phyloP scores from a whole-genome alignment of 2,329 filamentous ascomycete species.

The Colletotrichum euphorbiae region DNA sequence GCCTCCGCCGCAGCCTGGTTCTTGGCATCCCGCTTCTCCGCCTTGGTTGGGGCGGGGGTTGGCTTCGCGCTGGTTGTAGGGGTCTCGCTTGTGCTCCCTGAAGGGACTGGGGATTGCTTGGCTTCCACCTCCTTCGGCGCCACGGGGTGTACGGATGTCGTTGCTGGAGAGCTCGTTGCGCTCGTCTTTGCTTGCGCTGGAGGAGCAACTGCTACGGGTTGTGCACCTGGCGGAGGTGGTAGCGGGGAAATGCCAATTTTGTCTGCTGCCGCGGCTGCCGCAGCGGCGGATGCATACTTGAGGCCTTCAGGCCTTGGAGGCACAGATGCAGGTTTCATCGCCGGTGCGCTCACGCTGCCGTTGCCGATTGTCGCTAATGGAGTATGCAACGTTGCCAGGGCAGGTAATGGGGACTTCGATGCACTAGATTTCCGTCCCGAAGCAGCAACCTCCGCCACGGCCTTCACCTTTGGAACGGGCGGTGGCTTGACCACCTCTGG shows the following conservation, averaged over 20 bases:
- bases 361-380: slow-evolving; percentile 72
- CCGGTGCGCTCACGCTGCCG: slow-evolving; percentile 63
- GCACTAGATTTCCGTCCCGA: slow-evolving; percentile 80
- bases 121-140: slow-evolving; percentile 50
- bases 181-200: slow-evolving; percentile 66
- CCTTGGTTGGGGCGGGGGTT: slow-evolving; percentile 49
- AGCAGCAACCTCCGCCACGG: slow-evolving; percentile 62
- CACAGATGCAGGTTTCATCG: slow-evolving; percentile 93
- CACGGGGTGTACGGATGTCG: slow-evolving; percentile 60
- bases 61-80: slow-evolving; percentile 44
- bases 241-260: slow-evolving; percentile 91
- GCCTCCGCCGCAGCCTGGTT: slow-evolving; percentile 55
- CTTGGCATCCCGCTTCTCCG: slow-evolving; percentile 57
- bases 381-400: slow-evolving; percentile 88
- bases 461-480: slow-evolving; percentile 49
- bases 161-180: slow-evolving; percentile 66
- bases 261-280: slow-evolving; percentile 90
- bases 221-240: slow-evolving; percentile 83
- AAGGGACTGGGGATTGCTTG: slow-evolving; percentile 47
- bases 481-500: slow-evolving; percentile 60
- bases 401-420: slow-evolving; percentile 93
- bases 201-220: slow-evolving; percentile 53
- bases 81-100: slow-evolving; percentile 44
- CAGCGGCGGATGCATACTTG: slow-evolving; percentile 96
- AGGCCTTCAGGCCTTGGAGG: slow-evolving; percentile 89